Conservation (phyloP, 2,329 filamentous ascomycete species). For the Fusarium sp. region DNA sequence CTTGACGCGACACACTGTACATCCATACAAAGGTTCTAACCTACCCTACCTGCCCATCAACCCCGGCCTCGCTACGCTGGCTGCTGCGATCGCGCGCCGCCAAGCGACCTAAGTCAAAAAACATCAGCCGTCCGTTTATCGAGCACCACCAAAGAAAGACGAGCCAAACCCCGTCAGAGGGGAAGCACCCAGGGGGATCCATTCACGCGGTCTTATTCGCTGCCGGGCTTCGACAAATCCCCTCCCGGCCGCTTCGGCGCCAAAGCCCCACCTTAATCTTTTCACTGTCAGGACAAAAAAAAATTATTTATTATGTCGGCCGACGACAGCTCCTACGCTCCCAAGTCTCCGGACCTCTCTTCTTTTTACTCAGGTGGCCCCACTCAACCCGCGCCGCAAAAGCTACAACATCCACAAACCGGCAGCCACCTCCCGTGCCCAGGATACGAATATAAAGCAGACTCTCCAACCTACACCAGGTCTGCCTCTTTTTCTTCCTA, state of each 20-base stretch:
- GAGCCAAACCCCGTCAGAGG: not conserved
- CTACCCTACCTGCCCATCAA: not conserved
- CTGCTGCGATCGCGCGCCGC: conserved; percentile 12
- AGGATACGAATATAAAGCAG: conserved; percentile 52
- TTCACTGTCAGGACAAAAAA: conserved; percentile 40
- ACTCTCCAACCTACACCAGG: conserved; percentile 46
- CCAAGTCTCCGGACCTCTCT: conserved; percentile 70
- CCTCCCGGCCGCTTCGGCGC: conserved; percentile 33
- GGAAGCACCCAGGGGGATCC: conserved; percentile 5
- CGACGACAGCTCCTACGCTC: conserved; percentile 64
- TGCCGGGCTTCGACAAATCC: conserved; percentile 24
- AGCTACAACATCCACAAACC: conserved; percentile 49
- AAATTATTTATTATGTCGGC: conserved; percentile 58
- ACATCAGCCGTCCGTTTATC: conserved; percentile 17
- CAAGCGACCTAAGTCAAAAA: conserved; percentile 14
- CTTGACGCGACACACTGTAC: conserved; percentile 5
- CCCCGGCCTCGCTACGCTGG: conserved; percentile 20
- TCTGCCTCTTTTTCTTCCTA: conserved; percentile 44
- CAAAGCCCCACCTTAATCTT: conserved; percentile 40
- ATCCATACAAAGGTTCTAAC: not conserved
- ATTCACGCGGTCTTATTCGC: conserved; percentile 17
- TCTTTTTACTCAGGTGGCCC: conserved; percentile 62
- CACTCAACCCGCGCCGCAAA: conserved; percentile 52
- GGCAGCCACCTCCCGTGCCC: conserved; percentile 41
- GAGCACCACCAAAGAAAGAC: conserved; percentile 19